These are phyloP conservation scores for Cladosporium oxysporum DNA, from an alignment of 2,329 filamentous ascomycete genomes.

Conservation along the genomic window DNA sequence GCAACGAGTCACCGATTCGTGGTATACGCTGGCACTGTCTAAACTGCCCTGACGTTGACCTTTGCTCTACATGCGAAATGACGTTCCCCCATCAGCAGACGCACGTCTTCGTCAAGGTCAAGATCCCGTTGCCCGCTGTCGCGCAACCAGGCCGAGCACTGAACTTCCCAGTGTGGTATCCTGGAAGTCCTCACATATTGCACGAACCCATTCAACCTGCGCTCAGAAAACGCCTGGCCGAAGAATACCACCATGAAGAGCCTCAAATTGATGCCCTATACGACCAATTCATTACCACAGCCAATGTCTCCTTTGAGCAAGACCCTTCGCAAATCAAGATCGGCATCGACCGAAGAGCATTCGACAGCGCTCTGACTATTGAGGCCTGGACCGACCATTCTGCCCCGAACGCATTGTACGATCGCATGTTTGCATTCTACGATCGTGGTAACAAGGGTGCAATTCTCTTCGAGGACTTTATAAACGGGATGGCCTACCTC, in stretches of 20 bases:
- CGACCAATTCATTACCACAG: constrained; percentile 96
- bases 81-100: constrained; percentile 70
- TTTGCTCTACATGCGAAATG: constrained; percentile 88
- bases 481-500: constrained; percentile 73
- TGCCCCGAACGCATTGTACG: constrained; percentile 85
- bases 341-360: constrained; percentile 89
- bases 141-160: constrained; percentile 60
- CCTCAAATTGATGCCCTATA: constrained; percentile 90
- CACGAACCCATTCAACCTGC: constrained; percentile 65
- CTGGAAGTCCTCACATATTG: constrained; percentile 76
- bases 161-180: constrained; percentile 81
- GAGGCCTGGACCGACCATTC: constrained; percentile 66
- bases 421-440: constrained; percentile 96
- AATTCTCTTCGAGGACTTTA: constrained; percentile 90
- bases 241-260: constrained; percentile 62
- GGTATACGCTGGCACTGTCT: constrained; percentile 92
- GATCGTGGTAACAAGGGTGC: constrained; percentile 86
- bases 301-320: constrained; percentile 77
- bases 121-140: constrained; percentile 82
- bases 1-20: constrained; percentile 82
- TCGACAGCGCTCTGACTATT: constrained; percentile 79
- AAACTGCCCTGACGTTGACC: constrained; percentile 93
- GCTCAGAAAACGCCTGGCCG: constrained; percentile 63
- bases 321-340: constrained; percentile 75
- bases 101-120: constrained; percentile 95